A percentile compares a stretch with the other conserved stretches of the same genome.
Evolutionary conservation across 371 early-diverging fungal genomes (phyloP).

Genomic region (Mortierella sp.): DNA sequence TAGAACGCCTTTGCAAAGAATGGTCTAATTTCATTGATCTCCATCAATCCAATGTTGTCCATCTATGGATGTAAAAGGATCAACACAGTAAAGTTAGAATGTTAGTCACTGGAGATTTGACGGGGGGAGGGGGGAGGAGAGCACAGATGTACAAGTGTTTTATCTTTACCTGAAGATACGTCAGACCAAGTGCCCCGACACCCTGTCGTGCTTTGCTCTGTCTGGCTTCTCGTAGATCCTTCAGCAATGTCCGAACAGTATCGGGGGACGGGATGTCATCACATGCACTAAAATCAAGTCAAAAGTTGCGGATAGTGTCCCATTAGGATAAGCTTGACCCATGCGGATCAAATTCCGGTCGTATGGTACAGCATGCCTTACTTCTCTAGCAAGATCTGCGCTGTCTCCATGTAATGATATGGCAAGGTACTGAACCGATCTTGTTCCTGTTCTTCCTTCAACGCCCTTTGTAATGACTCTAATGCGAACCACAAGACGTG

Average conservation of each 20-base stretch:
- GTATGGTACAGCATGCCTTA: slow-evolving; percentile 34
- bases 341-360: slow-evolving; percentile 8
- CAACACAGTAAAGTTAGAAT: neutral
- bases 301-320: neutral
- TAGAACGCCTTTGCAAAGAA: slow-evolving; percentile 84
- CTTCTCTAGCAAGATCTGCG: slow-evolving; percentile 79
- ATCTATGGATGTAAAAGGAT: slow-evolving; percentile 58
- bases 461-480: slow-evolving; percentile 65
- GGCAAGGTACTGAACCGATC: slow-evolving; percentile 81
- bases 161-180: slow-evolving; percentile 71
- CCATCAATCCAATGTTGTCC: slow-evolving; percentile 85
- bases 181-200: slow-evolving; percentile 69
- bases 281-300: slow-evolving; percentile 63
- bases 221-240: slow-evolving; percentile 87
- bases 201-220: slow-evolving; percentile 83
- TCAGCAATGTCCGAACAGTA: slow-evolving; percentile 74
- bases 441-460: slow-evolving; percentile 65
- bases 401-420: slow-evolving; percentile 84
- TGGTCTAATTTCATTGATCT: slow-evolving; percentile 91
- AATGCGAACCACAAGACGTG: slow-evolving; percentile 1
- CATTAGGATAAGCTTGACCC: neutral
- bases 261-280: slow-evolving; percentile 86
- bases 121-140: neutral
- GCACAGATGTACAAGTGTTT: neutral
- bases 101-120: neutral